These are phyloP conservation scores for Porpolomopsis calyptriformis DNA, from an alignment of 768 basidiomycete species.

Conservation along the genomic window DNA sequence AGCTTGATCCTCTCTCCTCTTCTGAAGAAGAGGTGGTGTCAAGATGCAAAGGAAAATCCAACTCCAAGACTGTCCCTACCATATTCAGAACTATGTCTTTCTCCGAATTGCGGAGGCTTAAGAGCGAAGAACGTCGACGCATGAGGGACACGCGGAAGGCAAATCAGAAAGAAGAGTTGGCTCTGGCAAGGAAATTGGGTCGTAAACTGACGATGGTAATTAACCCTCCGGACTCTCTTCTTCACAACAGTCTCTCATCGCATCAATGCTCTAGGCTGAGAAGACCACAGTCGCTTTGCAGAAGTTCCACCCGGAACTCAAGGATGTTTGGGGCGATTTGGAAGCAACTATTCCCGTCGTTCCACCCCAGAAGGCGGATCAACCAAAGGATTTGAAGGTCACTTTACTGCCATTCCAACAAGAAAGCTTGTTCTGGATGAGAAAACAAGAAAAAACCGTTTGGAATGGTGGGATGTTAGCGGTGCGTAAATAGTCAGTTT, in stretches of 20 bases:
- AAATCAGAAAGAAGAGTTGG: conserved; percentile 37
- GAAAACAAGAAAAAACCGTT: conserved; percentile 73
- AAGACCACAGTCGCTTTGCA: conserved; percentile 52
- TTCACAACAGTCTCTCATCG: conserved; percentile 7
- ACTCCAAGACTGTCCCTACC: conserved; percentile 18
- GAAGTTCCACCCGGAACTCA: conserved; percentile 70
- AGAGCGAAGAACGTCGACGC: conserved; percentile 19
- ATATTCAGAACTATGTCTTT: conserved; percentile 26
- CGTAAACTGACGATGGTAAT: conserved; percentile 64
- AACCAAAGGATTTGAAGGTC: conserved; percentile 76
- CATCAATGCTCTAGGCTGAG: conserved; percentile 47
- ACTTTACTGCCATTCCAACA: conserved; percentile 88
- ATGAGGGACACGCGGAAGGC: conserved; percentile 17
- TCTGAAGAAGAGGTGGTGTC: conserved; percentile 19
- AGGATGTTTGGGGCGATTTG: conserved; percentile 81
- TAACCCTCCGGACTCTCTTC: conserved; percentile 3
- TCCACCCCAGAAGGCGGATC: conserved; percentile 59
- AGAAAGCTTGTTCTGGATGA: conserved; percentile 95
- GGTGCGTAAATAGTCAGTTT: conserved; percentile 31
- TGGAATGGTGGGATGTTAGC: conserved; percentile 93
- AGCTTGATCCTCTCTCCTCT: conserved; percentile 13
- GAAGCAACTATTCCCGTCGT: conserved; percentile 49
- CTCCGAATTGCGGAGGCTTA: conserved; percentile 19
- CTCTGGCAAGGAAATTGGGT: conserved; percentile 48
- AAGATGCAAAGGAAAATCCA: conserved; percentile 26